Base-by-base conservation (phyloP, 192 early-diverging fungal species). In the Paraglomus brasilianum region DNA sequence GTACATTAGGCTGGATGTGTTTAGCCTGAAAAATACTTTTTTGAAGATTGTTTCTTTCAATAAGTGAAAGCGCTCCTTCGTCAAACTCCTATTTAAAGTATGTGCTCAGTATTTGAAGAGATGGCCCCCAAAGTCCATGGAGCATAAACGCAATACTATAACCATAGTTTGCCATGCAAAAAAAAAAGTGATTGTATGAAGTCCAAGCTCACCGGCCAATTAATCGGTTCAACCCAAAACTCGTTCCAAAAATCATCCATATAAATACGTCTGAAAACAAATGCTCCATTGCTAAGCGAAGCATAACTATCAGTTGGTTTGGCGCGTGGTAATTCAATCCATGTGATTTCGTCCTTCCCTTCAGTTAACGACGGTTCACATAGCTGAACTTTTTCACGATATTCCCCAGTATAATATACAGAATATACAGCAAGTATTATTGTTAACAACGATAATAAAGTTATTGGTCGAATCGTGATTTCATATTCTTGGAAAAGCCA, bases 211-310 rank as follows among this genome's bases (percentile, higher is more conserved):
- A 69, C 67, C 9, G 67, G 42, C 36, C 44, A 69, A 57, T 69
- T 5, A 36, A 69, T 21, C 10, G 67, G 67, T 38, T 69, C 21
- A 7, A 69, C 53, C 11, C 46, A 15, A 57, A 69, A 69, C 58
- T 45, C 67, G 24, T 57, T 44, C 36, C 58, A 14, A 57, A 69
- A 69, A 8, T 69, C 44, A 2, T 69, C 53, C 53, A 69, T 56
- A 30, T 15, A 69, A n/a, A 69, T 69, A 38, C 58, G 67, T 47
- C 50, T 24, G 7, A 49, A 57, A 44, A 69, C 67, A 38, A 69
- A 69, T 24, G 67, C 53, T 46, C 67, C 67, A 36, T 36, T 56
- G 19, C 58, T 55, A 24, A 17, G n/a, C n/a, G n/a, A n/a, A n/a
- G n/a, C n/a, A n/a, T n/a, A n/a, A n/a, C n/a, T 7, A 55, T 55